Evolutionary conservation across 192 early-diverging fungal genomes (phyloP), one percentile per base, ranked within the genome.

Genomic region (Phlyctochytrium arcticum): DNA sequence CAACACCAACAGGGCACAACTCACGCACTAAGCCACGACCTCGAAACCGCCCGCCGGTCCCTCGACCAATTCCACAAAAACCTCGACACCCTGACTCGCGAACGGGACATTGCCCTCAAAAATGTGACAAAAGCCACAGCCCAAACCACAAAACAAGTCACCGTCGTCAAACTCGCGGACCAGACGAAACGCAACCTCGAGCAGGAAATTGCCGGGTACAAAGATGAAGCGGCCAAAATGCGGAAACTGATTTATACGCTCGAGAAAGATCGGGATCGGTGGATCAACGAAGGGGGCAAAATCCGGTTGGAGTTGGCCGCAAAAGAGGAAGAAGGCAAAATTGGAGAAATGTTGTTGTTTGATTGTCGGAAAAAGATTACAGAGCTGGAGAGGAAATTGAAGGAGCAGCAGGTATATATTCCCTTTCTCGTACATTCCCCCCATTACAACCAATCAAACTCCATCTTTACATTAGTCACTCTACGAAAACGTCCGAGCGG

Each of bases 221-320:
- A 83, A 55, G 84, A 83, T 32, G 84, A 85, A 62, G 84, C 84
- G 0, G 48, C 76, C 4, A 85, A 85, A 58, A 84, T 82, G 80
- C 59, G 84, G 69, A 85, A 85, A 80, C 61, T 85, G 24, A 85
- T 85, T 49, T 85, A 79, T 54, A 67, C 77, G 2, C 72, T 85
- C 17, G 84, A 85, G 66, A 83, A 81, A 60, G 81, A 83, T 47
- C 70, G 81, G 36, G 81, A 85, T 65, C 54, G 73, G 5, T 61
- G 76, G 51, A 70, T 85, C 32, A 78, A 82, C 35, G 78, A 85
- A 56, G 66, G 69, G 0, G 51, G 67, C 0, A 54, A 65, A 48
- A 26, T 76, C 3, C 34, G 68, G 37, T 58, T 65, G 32, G 61
- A 71, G n/a, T 39, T 79, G 1, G 46, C 34, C 6, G 26, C 54